Evolutionary conservation across 75 land plant species (phyloP).

Genomic region (Cunninghamia lanceolata): DNA sequence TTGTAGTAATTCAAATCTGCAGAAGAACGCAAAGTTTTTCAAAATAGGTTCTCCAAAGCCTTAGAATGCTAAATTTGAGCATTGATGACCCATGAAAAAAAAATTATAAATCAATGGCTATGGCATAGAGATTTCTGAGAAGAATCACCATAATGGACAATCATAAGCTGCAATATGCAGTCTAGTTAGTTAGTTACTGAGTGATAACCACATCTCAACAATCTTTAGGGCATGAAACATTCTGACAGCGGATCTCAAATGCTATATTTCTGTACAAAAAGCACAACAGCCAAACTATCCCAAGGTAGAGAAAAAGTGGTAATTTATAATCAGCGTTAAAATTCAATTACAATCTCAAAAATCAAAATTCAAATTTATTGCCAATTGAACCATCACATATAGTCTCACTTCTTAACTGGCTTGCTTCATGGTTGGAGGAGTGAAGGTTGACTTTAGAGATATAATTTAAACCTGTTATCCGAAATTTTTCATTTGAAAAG

Average conservation of each 20-base stretch:
- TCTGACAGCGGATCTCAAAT: not conserved
- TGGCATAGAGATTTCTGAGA: not conserved
- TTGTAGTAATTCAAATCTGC: not conserved
- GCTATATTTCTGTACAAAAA: not conserved
- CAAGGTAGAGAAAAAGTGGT: not conserved
- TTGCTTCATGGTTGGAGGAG: not conserved
- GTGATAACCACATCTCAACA: not conserved
- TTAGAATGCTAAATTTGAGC: not conserved
- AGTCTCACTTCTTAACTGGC: not conserved
- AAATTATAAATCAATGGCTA: not conserved
- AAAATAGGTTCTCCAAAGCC: not conserved
- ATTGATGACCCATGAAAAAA: not conserved
- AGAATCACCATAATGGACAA: not conserved
- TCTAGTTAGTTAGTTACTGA: not conserved
- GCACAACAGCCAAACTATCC: not conserved
- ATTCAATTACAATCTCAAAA: not conserved
- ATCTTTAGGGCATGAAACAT: not conserved
- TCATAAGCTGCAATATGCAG: not conserved
- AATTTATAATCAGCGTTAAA: not conserved
- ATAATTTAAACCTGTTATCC: not conserved
- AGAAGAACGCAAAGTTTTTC: too few relatives aligned
- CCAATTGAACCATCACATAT: not conserved
- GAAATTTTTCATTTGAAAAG: conserved; percentile 52
- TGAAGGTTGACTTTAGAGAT: not conserved
- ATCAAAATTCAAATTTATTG: not conserved